Base-by-base conservation (phyloP, 164 flowering plant species). In the Hamamelis virginiana region DNA sequence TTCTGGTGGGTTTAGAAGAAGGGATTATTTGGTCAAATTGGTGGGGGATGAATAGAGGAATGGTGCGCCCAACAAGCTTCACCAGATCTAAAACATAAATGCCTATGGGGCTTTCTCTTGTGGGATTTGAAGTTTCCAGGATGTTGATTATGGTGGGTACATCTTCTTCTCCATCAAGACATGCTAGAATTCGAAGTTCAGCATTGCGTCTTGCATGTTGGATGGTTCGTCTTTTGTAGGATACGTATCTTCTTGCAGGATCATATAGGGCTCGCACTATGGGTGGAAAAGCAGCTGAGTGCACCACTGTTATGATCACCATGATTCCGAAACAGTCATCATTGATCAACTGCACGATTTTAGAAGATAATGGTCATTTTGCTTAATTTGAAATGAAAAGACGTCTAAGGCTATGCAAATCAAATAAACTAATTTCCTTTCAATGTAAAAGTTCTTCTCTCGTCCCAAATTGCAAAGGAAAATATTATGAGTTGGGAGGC, bases 61-160 rank as follows among this genome's bases (percentile, higher is more conserved):
- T 0, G 8, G 77, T 21, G 0, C 86, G 72, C 50, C 82, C 89
- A 0, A 22, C 9, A 45, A 83, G 85, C 62, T 81, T 74, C 9
- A 77, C 1, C 58, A 83, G 81, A 69, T 83, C 81, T 45, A 83
- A 47, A 9, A 77, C 64, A 65, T 58, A 80, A 47, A 83, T 22
- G 44, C 44, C 62, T 22, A 81, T 72, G 57, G 86, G 83, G 67
- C 55, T 76, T 16, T 59, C 47, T 8, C 22, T n/a, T 5, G 75
- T 78, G 21, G 86, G 77, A 19, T 77, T 67, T 12, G 82, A 79
- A 50, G 63, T 67, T 53, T 81, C 72, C 1, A 85, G 72, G 21
- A 82, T 72, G 43, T 69, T 69, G 22, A 85, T 63, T 26, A 77
- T 60, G 66, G 67, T 13, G 8, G 83, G 80, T 0, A 72, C 73